phyloP scores from a whole-genome alignment of 352 stramenopile species.

The Phytophthora brassicae region DNA sequence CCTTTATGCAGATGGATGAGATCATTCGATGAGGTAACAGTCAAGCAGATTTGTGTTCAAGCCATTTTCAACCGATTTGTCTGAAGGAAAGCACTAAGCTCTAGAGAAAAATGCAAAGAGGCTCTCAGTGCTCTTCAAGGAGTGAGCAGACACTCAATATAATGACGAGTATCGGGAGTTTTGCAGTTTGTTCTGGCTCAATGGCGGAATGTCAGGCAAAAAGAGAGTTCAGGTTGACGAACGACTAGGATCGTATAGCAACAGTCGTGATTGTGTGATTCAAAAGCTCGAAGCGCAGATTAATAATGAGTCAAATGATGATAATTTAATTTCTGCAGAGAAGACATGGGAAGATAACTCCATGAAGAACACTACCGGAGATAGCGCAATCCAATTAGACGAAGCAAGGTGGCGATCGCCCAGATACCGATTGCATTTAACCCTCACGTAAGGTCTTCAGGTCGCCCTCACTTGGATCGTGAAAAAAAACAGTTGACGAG shows the following conservation, averaged over 20 bases:
- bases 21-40: background rate
- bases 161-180: conserved; percentile 10
- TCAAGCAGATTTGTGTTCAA: background rate
- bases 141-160: conserved; percentile 3
- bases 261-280: too few species aligned
- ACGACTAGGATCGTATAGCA: background rate
- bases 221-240: background rate
- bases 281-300: too few species aligned
- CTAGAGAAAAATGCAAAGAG: conserved; percentile 13
- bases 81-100: background rate
- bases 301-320: too few species aligned
- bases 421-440: background rate
- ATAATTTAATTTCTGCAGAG: too few species aligned
- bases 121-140: conserved; percentile 1
- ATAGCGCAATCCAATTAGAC: too few species aligned
- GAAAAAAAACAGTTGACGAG: too few species aligned
- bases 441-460: background rate
- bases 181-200: conserved; percentile 2
- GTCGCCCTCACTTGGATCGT: background rate
- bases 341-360: too few species aligned
- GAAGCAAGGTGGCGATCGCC: too few species aligned
- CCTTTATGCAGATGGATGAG: too few species aligned
- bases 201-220: conserved; percentile 5
- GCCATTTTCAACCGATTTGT: background rate
- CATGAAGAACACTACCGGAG: too few species aligned